These are phyloP conservation scores for Xylaria multiplex DNA, from an alignment of 2,329 filamentous ascomycete species.

Conservation along the genomic window DNA sequence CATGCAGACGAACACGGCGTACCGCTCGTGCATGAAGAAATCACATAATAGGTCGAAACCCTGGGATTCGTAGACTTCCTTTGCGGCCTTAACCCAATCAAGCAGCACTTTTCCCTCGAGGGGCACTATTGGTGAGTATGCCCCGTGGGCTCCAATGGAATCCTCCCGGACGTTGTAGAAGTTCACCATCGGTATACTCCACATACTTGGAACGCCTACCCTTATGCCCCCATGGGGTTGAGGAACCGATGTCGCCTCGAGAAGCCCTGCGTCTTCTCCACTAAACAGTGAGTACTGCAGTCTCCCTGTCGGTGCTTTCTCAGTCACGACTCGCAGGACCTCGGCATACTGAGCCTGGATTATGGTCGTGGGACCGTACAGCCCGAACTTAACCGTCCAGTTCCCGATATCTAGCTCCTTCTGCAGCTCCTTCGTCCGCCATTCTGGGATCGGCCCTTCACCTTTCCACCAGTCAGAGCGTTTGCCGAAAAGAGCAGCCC, in stretches of 20 bases:
- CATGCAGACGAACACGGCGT: slow-evolving; percentile 60
- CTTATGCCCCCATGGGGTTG: slow-evolving; percentile 50
- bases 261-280: slow-evolving; percentile 50
- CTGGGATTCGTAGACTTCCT: slow-evolving; percentile 54
- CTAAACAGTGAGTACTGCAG: slow-evolving; percentile 53
- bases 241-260: slow-evolving; percentile 52
- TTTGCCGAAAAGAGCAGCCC: slow-evolving; percentile 55
- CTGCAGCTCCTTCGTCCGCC: slow-evolving; percentile 56
- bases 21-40: slow-evolving; percentile 60
- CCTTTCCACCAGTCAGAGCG: slow-evolving; percentile 57
- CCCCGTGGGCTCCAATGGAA: slow-evolving; percentile 51
- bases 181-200: slow-evolving; percentile 51
- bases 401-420: slow-evolving; percentile 54
- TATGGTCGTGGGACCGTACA: slow-evolving; percentile 55
- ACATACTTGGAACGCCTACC: slow-evolving; percentile 52
- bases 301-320: slow-evolving; percentile 52
- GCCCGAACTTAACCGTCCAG: slow-evolving; percentile 58
- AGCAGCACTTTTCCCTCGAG: slow-evolving; percentile 53
- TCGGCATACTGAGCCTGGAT: slow-evolving; percentile 58
- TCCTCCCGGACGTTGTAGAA: slow-evolving; percentile 48
- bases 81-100: slow-evolving; percentile 55
- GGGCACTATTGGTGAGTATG: slow-evolving; percentile 52
- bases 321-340: slow-evolving; percentile 50
- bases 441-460: slow-evolving; percentile 57
- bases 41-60: slow-evolving; percentile 58